Evolutionary conservation across 2,329 filamentous ascomycete genomes (phyloP), one percentile per base, ranked within the genome.

Genomic region (Penicillium sp.): DNA sequence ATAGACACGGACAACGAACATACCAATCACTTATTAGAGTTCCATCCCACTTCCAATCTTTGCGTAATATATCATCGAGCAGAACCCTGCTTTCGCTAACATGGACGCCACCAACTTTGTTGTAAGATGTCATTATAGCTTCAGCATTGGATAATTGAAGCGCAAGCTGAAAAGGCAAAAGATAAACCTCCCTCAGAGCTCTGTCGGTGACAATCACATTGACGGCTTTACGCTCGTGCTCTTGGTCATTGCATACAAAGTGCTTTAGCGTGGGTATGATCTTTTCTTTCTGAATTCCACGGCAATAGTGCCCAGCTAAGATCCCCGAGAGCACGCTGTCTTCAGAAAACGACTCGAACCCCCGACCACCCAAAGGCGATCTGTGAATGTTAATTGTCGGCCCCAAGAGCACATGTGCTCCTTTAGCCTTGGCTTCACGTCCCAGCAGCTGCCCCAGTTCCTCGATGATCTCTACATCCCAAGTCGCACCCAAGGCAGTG

Each of bases 311-410:
- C 1, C 86, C 83, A 11, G 88, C 87, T 59, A 91, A 75, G 60
- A 85, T 88, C 24, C 88, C 89, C 0, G 89, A 89, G 3, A 94
- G 78, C 12, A 86, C 81, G 0, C 89, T 89, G 62, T 94, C 90
- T 69, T 94, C 90, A 0, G 88, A 90, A 69, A 91, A 93, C 0
- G 89, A 91, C 72, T 94, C 90, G 63, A 93, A 94, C 60, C 91
- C 91, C 57, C 90, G 81, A 21, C 90, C 90, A n/a, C 90, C 90
- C 0, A 94, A 79, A 0, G 90, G 90, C 50, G 89, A 88, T 16
- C 90, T 83, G 64, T 93, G 90, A 78, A 91, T 87, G 74, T 89
- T 91, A 33, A 91, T 85, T 1, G 89, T 92, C 1, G 89, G 89
- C 0, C 86, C 89, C 9, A 93, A 79, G 5, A 92, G 77, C 30